Base-by-base conservation (phyloP, 106 monocot species). In the Phalaenopsis equestris region DNA sequence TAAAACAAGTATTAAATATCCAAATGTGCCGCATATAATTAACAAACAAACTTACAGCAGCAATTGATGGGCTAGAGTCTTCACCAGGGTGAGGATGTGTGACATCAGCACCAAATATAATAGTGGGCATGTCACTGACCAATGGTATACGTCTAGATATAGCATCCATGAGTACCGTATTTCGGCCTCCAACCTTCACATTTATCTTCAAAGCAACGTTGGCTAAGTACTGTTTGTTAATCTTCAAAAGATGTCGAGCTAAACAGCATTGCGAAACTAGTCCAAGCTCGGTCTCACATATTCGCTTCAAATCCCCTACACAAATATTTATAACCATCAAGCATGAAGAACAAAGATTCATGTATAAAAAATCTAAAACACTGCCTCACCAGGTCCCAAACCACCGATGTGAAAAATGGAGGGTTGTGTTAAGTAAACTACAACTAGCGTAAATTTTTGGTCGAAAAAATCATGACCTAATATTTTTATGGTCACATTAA, bases 31-130 rank as follows among this genome's bases (percentile, higher is more conserved):
- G 30, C 30, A 30, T 30, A 30, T 30, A 30, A 30, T 30, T 30
- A 30, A 30, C 30, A 21, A 73, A 21, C 52, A 70, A 76, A 39
- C 46, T 84, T 90, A 92, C 92, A 15, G 92, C 87, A 47, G 92
- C 89, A 79, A 92, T 92, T 30, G 92, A 92, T 67, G 87, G 87
- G 21, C 77, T 78, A 7, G 82, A 84, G 42, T 92, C 89, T 58
- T 90, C 92, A 38, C 87, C 87, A 79, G 92, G 82, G 41, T 83
- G 79, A 46, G 92, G 92, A 82, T 92, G 92, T 10, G 92, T 86
- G 11, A 92, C 92, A 83, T 92, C 92, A 49, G 92, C 92, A 84
- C 92, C 92, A 87, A 92, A 90, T 56, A 92, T 90, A 55, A 92
- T 92, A 2, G 92, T 92, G 39, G 92, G 84, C 12, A 30, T 84